Conservation (phyloP, 2,329 filamentous ascomycete genomes). For the Colletotrichum sp. region DNA sequence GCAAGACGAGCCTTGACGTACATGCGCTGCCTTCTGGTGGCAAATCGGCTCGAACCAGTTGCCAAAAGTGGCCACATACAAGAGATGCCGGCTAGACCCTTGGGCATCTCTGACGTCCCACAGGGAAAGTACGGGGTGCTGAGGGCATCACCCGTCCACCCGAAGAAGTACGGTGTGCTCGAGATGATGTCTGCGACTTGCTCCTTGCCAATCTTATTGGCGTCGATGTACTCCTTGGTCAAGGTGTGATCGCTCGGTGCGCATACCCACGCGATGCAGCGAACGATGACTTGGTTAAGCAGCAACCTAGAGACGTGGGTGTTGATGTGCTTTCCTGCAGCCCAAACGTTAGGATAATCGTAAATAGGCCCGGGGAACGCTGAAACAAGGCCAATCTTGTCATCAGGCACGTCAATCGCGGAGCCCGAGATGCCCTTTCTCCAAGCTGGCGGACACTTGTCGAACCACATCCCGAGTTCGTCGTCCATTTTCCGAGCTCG, state of each 20-base stretch:
- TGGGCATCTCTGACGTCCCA: slow-evolving; percentile 27
- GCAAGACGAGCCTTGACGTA: slow-evolving; percentile 24
- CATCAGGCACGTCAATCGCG: slow-evolving; percentile 20
- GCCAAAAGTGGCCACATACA: slow-evolving; percentile 27
- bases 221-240: slow-evolving; percentile 25
- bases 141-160: slow-evolving; percentile 24
- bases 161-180: slow-evolving; percentile 26
- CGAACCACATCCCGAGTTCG: slow-evolving; percentile 25
- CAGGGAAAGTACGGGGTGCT: slow-evolving; percentile 28
- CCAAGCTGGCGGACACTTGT: slow-evolving; percentile 24
- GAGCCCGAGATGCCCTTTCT: slow-evolving; percentile 22
- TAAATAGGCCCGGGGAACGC: slow-evolving; percentile 25
- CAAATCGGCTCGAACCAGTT: slow-evolving; percentile 26
- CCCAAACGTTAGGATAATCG: slow-evolving; percentile 27
- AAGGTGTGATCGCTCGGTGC: slow-evolving; percentile 24
- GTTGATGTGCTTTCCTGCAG: slow-evolving; percentile 28
- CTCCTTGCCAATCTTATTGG: slow-evolving; percentile 21
- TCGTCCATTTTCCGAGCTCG: slow-evolving; percentile 21
- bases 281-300: slow-evolving; percentile 24
- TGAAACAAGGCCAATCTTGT: slow-evolving; percentile 14
- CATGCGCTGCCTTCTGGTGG: slow-evolving; percentile 19
- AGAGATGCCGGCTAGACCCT: slow-evolving; percentile 25
- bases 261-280: slow-evolving; percentile 27
- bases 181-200: slow-evolving; percentile 26
- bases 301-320: slow-evolving; percentile 26